Percentiles rank a stretch among this genome's conserved stretches.
These are phyloP conservation scores for Yamadazyma diospyri DNA, from an alignment of 1,139 yeast genomes.

Conservation along the genomic window DNA sequence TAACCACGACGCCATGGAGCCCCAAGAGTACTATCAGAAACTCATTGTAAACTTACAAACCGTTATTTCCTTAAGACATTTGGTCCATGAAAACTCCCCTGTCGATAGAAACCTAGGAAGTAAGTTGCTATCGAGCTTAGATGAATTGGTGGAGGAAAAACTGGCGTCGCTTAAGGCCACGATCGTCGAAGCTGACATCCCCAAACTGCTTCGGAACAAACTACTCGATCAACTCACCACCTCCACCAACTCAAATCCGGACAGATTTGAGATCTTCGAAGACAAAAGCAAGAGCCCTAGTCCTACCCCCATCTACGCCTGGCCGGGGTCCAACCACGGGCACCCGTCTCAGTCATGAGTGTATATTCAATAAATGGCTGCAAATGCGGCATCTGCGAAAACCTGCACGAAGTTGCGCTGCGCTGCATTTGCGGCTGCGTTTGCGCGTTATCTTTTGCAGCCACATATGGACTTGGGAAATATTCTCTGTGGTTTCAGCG, in stretches of 20 bases:
- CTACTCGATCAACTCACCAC: slow-evolving; percentile 18
- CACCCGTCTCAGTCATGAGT: slow-evolving; percentile 46
- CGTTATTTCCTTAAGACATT: slow-evolving; percentile 39
- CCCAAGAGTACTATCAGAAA: slow-evolving; percentile 19
- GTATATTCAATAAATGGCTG: too few species aligned
- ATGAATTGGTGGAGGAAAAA: slow-evolving; percentile 42
- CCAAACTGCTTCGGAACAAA: slow-evolving; percentile 13
- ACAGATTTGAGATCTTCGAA: slow-evolving; percentile 18
- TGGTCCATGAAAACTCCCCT: slow-evolving; percentile 45
- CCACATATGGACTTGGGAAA: too few species aligned
- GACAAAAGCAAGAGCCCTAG: slow-evolving; percentile 25
- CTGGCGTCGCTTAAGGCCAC: slow-evolving; percentile 14
- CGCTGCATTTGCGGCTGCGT: too few species aligned
- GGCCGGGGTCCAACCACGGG: slow-evolving; percentile 70
- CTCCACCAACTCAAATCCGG: slow-evolving; percentile 13
- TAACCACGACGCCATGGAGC: slow-evolving; percentile 8
- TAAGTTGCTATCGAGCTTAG: slow-evolving; percentile 45
- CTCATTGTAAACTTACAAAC: slow-evolving; percentile 26
- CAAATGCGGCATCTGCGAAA: too few species aligned
- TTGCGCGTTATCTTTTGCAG: too few species aligned
- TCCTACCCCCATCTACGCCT: slow-evolving; percentile 50
- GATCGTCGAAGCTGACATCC: slow-evolving; percentile 9
- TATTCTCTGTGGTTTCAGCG: too few species aligned
- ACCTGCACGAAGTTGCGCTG: too few species aligned
- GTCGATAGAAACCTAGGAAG: slow-evolving; percentile 52